phyloP scores from a whole-genome alignment of 2,329 filamentous ascomycete species.

The Pestalotiopsis fici region DNA sequence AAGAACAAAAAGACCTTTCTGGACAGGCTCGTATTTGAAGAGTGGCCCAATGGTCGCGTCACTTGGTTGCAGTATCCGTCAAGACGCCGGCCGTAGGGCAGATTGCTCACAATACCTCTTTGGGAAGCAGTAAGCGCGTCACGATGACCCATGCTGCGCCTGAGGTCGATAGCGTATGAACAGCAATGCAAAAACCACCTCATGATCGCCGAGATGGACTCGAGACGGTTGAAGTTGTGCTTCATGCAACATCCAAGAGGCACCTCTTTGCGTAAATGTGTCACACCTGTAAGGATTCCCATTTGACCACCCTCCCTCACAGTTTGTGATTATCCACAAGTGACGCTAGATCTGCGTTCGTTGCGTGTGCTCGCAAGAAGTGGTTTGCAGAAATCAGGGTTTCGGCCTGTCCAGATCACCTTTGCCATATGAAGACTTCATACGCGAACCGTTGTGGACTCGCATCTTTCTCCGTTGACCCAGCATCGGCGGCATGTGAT shows the following conservation, averaged over 20 bases:
- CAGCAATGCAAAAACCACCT: neutral
- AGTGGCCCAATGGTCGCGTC: neutral
- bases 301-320: neutral
- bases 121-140: constrained; percentile 3
- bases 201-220: neutral
- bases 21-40: neutral
- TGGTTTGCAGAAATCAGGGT: neutral
- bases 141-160: neutral
- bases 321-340: neutral
- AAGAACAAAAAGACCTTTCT: neutral
- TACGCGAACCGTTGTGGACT: neutral
- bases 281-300: neutral
- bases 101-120: neutral
- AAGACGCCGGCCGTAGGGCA: neutral
- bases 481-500: neutral
- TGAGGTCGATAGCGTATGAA: neutral
- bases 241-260: neutral
- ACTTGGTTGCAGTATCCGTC: neutral
- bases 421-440: neutral
- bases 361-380: neutral
- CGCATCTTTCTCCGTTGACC: neutral
- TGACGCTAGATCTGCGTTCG: neutral
- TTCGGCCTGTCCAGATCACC: neutral
- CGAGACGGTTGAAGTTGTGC: neutral
- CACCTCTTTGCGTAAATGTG: neutral